Evolutionary conservation across 768 basidiomycete species (phyloP), one percentile per base, ranked within the genome.

Genomic region (Lentinula lateritia): DNA sequence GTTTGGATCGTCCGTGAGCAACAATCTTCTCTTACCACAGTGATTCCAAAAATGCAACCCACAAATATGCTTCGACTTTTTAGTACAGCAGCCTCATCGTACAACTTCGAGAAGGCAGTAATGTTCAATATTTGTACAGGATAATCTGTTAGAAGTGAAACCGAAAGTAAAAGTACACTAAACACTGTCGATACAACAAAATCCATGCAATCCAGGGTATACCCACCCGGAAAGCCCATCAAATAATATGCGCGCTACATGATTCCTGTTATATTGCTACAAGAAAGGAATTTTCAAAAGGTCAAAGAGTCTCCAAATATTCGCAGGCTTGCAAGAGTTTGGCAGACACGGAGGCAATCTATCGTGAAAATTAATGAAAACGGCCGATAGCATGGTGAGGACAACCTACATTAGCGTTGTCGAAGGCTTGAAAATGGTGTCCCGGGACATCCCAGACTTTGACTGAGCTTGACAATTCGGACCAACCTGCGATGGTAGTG

Each of bases 401-500:
- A 28, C 15, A 20, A 70, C 82, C 65, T 61, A 89, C 89, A 67
- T 86, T 80, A 8, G 64, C 62, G 52, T 46, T 42, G 23, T 50
- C 48, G 28, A 60, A 60, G 8, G 59, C 45, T 52, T 60, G 50
- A 38, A 60, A 60, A 42, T 60, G 59, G 10, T 60, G 48, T 13
- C 59, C 59, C 3, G 59, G 59, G 38, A 60, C 52, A 35, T 60
- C 59, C 39, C 45, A 50, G 12, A 60, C 39, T 42, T 60, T 43
- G 10, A 60, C 38, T 15, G 59, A 36, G 18, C 28, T 42, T 12
- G 59, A n/a, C 16, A 60, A 45, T 28, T 16, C 38, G 7, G 6
- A n/a, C 59, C 59, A 60, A 18, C 59, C 59, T 39, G 28, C 50
- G 36, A 52, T 16, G 5, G 48, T 35, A 10, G 16, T 32, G 13